Evolutionary conservation across 495 filamentous ascomycete genomes (phyloP), one percentile per base, ranked within the genome.

Genomic region (Aspergillus avenaceus): DNA sequence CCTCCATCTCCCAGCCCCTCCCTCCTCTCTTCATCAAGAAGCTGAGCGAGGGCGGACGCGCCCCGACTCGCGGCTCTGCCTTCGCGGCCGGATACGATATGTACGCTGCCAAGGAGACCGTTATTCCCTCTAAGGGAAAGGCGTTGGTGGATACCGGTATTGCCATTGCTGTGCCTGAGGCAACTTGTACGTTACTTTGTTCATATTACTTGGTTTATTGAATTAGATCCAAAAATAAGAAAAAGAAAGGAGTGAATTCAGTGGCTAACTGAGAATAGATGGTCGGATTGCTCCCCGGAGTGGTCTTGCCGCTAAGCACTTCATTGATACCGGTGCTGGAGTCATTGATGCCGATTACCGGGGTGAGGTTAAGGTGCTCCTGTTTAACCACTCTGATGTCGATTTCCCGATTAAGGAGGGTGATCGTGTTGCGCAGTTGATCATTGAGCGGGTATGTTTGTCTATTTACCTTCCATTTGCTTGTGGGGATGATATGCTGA

Each of bases 291-390:
- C 93, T 11, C 93, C 93, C 24, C 85, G 93, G 43, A 92, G 87
- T 41, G 93, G 93, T 29, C 85, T 98, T 48, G 92, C 92, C 4
- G 77, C 84, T 36, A 97, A 97, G 71, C 83, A 96, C 72, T 90
- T 88, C 74, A 97, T 98, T 65, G 89, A 96, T 66, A 88, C 86
- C 1, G 90, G 92, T 48, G 93, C 93, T 2, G 93, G 93, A 26
- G 93, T 98, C 45, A 96, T 98, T 62, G 93, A 98, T 73, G 90
- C 91, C 7, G 93, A 98, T 66, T 98, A 98, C 75, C 82, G 93
- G 21, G 93, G 93, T 14, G 87, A 86, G 52, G 85, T 98, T 54
- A 95, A 91, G 76, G 86, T 98, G 18, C 75, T 98, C 58, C 78
- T 98, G 31, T 96, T 97, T 63, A 98, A 98, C 75, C 86, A 95